These are phyloP conservation scores for Penicillium hordei DNA, from an alignment of 2,329 filamentous ascomycete genomes.

Conservation along the genomic window DNA sequence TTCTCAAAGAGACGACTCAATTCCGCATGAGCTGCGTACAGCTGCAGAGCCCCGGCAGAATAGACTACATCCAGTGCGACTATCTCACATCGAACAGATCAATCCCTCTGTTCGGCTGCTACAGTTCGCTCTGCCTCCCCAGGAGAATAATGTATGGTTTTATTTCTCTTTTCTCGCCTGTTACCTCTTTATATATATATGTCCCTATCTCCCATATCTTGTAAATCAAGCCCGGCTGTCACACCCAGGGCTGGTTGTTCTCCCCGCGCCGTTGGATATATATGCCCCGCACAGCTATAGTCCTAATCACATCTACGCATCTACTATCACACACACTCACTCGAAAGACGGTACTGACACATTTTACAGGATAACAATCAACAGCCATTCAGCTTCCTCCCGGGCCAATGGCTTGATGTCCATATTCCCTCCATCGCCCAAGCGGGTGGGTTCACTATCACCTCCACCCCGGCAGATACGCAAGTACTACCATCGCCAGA, in stretches of 20 bases:
- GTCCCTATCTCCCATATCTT: not conserved
- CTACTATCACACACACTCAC: not conserved
- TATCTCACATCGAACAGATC: constrained; percentile 62
- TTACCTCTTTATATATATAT: not conserved
- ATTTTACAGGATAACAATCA: constrained; percentile 23
- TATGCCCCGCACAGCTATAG: not conserved
- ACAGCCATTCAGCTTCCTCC: constrained; percentile 60
- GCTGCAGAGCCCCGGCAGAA: constrained; percentile 69
- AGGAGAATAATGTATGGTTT: constrained; percentile 50
- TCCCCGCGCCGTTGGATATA: not conserved
- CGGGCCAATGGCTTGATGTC: constrained; percentile 88
- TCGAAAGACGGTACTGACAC: not conserved
- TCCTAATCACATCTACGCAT: not conserved
- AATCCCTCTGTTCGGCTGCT: constrained; percentile 70
- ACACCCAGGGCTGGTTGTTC: not conserved
- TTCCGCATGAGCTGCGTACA: constrained; percentile 69
- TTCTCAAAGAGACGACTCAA: constrained; percentile 35
- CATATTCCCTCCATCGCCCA: constrained; percentile 67
- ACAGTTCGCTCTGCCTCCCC: constrained; percentile 58
- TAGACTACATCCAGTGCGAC: constrained; percentile 61
- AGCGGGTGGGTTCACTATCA: constrained; percentile 86
- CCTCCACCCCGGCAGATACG: constrained; percentile 66
- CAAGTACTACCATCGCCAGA: constrained; percentile 32
- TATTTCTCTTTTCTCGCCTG: not conserved
- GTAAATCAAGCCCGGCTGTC: not conserved